Base-by-base conservation (phyloP, 306 rosid genomes). In the Malus sylvestris region DNA sequence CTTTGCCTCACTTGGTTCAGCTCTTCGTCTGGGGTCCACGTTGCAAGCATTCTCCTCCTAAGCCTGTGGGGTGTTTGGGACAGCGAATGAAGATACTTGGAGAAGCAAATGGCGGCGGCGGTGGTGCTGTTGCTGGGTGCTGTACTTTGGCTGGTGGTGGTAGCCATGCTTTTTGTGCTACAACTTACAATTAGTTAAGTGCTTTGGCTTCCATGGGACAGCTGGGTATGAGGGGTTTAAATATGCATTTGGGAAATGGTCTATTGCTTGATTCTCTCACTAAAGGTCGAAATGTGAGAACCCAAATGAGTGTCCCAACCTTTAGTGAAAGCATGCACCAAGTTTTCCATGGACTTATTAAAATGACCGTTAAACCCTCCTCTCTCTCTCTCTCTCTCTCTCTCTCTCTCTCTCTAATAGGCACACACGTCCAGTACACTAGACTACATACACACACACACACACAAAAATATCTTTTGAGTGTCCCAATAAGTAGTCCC, bases 21-120 rank as follows among this genome's bases (percentile, higher is more conserved):
- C 82, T 94, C 98, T 35, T 92, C 88, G 72, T 90, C 96, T 12
- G 96, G 97, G 35, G 98, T 94, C 97, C 95, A 92, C 2, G 96
- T 90, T 19, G 98, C 97, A 29, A 92, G 87, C 95, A 92, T 89
- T 89, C 98, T 85, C 83, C 76, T 92, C 63, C 87, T 85, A 0
- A 94, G 93, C 63, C 93, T 84, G 27, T 90, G 93, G 15, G 97
- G 98, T 6, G 97, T 94, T 81, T 90, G 98, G 64, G 85, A 79
- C 22, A 94, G 89, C 40, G 95, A 87, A 66, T 84, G 83, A 80
- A 94, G 80, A 80, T 88, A 94, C 20, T 62, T 85, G 35, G 90
- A 82, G 70, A 88, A 77, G 81, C 64, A 88, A 78, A 75, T 63
- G 78, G 74, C 80, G 70, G 32, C 67, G 69, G 73, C 78, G 64